Evolutionary conservation across 768 basidiomycete genomes (phyloP).

Genomic region (Agrocybe praecox): DNA sequence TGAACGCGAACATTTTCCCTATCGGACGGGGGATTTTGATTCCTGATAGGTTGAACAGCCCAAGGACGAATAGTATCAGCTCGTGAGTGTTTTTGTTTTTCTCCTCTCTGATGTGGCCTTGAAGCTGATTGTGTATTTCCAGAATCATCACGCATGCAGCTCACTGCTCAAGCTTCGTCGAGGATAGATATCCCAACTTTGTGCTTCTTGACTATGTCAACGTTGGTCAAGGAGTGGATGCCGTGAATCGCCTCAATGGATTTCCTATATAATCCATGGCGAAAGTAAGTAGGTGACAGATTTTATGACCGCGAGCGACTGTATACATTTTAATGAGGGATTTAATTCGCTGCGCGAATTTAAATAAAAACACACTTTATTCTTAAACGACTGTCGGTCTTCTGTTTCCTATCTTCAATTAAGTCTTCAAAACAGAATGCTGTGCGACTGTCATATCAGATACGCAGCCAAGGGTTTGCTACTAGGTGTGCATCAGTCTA

Average conservation of each 20-base stretch:
- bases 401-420: neutral
- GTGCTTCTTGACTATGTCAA: conserved; percentile 55
- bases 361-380: conserved; percentile 1
- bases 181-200: conserved; percentile 48
- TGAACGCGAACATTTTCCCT: conserved; percentile 42
- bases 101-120: neutral
- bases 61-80: conserved; percentile 34
- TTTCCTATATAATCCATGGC: conserved; percentile 18
- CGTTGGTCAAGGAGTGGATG: conserved; percentile 41
- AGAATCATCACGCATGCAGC: conserved; percentile 39
- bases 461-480: neutral
- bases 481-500: no score
- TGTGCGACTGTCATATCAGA: neutral
- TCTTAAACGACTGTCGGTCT: neutral
- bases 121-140: neutral
- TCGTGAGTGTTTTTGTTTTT: conserved; percentile 28
- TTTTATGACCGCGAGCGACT: neutral
- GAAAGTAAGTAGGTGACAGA: neutral
- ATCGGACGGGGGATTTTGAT: conserved; percentile 36
- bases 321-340: conserved; percentile 2
- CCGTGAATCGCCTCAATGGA: conserved; percentile 48
- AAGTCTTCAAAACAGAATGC: neutral
- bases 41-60: conserved; percentile 35
- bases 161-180: conserved; percentile 43
- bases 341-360: conserved; percentile 18